These are phyloP conservation scores for Rosa lucieae DNA, from an alignment of 306 rosid species.

Conservation along the genomic window DNA sequence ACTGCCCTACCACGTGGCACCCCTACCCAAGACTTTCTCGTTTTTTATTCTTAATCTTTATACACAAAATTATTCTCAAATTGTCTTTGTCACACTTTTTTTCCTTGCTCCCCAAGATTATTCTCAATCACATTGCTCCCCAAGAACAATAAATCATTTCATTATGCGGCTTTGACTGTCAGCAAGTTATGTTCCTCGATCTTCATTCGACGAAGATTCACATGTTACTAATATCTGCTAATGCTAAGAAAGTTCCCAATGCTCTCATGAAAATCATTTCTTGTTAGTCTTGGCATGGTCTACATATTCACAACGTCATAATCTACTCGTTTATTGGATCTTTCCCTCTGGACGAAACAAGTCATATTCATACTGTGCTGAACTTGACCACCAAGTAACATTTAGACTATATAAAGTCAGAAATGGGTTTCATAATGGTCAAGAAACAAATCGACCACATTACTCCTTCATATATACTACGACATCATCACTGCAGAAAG, in stretches of 20 bases:
- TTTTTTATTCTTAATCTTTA: too few species aligned
- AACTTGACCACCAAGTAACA: slow-evolving; percentile 19
- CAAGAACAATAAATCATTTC: not conserved
- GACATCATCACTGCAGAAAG: not conserved
- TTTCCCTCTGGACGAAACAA: not conserved
- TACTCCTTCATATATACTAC: not conserved
- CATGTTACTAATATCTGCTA: not conserved
- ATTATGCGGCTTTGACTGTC: not conserved
- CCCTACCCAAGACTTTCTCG: too few species aligned
- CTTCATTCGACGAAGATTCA: not conserved
- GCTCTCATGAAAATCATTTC: not conserved
- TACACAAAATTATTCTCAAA: too few species aligned
- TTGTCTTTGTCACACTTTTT: not conserved
- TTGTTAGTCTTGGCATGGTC: not conserved
- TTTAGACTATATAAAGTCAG: not conserved
- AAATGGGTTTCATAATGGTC: not conserved
- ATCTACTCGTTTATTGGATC: not conserved
- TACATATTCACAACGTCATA: not conserved
- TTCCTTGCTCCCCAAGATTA: not conserved
- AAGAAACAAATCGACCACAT: not conserved
- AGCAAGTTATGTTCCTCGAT: not conserved
- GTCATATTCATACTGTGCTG: not conserved
- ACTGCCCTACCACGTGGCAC: too few species aligned
- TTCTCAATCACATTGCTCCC: too few species aligned
- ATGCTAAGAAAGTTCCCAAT: not conserved